Evolutionary conservation across 1,139 yeast genomes (phyloP), one percentile per base, ranked within the genome.

Genomic region (Yarrowia galli): DNA sequence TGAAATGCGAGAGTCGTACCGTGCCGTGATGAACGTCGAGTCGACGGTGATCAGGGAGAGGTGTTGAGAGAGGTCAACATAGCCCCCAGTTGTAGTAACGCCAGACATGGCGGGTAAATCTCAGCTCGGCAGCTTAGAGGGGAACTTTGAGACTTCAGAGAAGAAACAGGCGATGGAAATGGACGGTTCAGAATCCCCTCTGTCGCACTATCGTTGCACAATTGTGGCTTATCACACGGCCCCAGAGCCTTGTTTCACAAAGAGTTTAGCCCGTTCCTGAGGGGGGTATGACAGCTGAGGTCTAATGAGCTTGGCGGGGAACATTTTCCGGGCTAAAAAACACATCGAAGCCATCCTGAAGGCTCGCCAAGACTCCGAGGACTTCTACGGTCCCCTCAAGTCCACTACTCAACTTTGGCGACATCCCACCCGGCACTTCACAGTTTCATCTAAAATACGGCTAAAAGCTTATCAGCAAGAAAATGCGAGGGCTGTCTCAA

Each of bases 151-250:
- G n/a, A n/a, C n/a, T n/a, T n/a, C n/a, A n/a, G n/a, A n/a, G n/a
- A n/a, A n/a, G n/a, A n/a, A n/a, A n/a, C n/a, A n/a, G n/a, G n/a
- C n/a, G n/a, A n/a, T n/a, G n/a, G n/a, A n/a, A n/a, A n/a, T n/a
- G n/a, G n/a, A n/a, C n/a, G n/a, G n/a, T n/a, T n/a, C n/a, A n/a
- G n/a, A n/a, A n/a, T n/a, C n/a, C n/a, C n/a, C n/a, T n/a, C n/a
- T n/a, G 32, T 3, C 32, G 10, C 32, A 45, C 23, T 15, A 12
- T 32, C 35, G 38, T 18, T n/a, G 20, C 22, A 13, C 56, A 18
- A 20, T 3, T 53, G 60, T 53, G 60, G 60, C 60, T 53, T 53
- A 53, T 53, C 60, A 38, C n/a, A 53, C 60, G 60, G 43, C 45
- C 58, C 56, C n/a, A 32, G 2, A 20, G 32, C 16, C 58, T 36